phyloP scores from a whole-genome alignment of 192 early-diverging fungal genomes.

The Coemansia sp. region DNA sequence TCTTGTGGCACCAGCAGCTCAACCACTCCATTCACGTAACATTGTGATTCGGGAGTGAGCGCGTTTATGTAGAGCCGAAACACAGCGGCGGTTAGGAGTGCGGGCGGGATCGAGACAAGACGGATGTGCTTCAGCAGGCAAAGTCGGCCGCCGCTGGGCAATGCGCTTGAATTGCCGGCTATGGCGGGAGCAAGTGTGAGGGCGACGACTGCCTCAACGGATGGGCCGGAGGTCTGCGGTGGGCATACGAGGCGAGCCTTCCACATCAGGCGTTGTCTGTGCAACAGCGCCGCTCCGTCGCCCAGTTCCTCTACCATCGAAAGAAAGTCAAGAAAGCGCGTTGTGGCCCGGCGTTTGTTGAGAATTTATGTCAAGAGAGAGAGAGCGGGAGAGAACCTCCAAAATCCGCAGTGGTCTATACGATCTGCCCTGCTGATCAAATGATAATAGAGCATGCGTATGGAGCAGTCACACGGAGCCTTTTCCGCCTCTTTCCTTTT shows the following conservation, averaged over 20 bases:
- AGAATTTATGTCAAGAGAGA: background rate
- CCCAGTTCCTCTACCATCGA: background rate
- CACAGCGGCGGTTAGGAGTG: slow-evolving; percentile 11
- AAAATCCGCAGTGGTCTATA: background rate
- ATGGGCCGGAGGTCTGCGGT: background rate
- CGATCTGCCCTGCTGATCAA: background rate
- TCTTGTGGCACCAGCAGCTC: background rate
- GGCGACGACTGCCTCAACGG: background rate
- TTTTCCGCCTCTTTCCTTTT: slow-evolving; percentile 1
- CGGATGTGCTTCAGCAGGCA: slow-evolving; percentile 18
- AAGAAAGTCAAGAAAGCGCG: background rate
- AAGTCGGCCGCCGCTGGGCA: slow-evolving; percentile 17
- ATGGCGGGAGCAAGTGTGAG: background rate
- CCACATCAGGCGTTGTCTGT: background rate
- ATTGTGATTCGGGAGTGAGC: slow-evolving; percentile 5
- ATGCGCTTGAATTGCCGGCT: background rate
- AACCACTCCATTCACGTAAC: slow-evolving; percentile 33
- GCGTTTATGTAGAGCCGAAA: slow-evolving; percentile 30
- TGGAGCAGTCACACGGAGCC: slow-evolving; percentile 1
- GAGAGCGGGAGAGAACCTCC: background rate
- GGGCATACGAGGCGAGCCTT: background rate
- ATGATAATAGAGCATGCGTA: background rate
- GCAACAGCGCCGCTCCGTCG: background rate
- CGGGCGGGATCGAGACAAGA: slow-evolving; percentile 24
- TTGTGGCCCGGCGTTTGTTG: background rate